Conservation (phyloP, 495 filamentous ascomycete genomes). For the Trichoderma orchidacearum region DNA sequence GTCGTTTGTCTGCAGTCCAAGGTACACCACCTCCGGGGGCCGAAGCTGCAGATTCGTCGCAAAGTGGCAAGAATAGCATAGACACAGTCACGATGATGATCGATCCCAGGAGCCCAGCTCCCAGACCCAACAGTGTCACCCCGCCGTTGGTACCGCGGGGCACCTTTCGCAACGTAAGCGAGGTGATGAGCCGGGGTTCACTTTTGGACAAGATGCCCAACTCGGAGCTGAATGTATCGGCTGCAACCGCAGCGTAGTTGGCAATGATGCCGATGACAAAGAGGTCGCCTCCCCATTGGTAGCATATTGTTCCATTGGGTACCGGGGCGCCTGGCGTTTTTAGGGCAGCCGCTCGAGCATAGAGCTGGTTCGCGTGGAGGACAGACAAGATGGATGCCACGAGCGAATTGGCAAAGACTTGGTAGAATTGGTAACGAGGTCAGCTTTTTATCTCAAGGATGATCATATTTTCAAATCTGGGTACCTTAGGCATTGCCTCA, state of each 20-base stretch:
- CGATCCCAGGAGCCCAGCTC: slow-evolving; percentile 63
- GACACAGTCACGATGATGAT: slow-evolving; percentile 55
- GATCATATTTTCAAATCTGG: neutral
- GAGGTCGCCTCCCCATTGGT: slow-evolving; percentile 37
- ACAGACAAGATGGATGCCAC: slow-evolving; percentile 62
- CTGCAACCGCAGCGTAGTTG: slow-evolving; percentile 82
- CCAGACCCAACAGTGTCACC: slow-evolving; percentile 57
- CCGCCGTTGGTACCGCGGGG: slow-evolving; percentile 90
- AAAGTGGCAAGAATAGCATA: slow-evolving; percentile 56
- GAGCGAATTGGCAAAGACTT: slow-evolving; percentile 73
- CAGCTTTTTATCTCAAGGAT: neutral
- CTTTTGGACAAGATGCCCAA: slow-evolving; percentile 76
- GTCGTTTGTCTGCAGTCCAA: slow-evolving; percentile 34
- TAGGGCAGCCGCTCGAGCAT: slow-evolving; percentile 20
- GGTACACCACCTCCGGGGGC: slow-evolving; percentile 20
- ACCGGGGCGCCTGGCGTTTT: slow-evolving; percentile 4
- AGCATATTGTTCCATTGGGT: slow-evolving; percentile 26
- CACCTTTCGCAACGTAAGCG: slow-evolving; percentile 56
- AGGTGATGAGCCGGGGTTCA: slow-evolving; percentile 75
- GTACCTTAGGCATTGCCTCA: neutral
- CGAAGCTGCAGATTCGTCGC: slow-evolving; percentile 23
- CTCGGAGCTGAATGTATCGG: slow-evolving; percentile 93
- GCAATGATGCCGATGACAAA: slow-evolving; percentile 44
- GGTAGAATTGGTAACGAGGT: slow-evolving; percentile 28
- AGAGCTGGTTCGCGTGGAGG: slow-evolving; percentile 55